Conservation (phyloP, 768 basidiomycete genomes). For the Leccinum aurantiacum region DNA sequence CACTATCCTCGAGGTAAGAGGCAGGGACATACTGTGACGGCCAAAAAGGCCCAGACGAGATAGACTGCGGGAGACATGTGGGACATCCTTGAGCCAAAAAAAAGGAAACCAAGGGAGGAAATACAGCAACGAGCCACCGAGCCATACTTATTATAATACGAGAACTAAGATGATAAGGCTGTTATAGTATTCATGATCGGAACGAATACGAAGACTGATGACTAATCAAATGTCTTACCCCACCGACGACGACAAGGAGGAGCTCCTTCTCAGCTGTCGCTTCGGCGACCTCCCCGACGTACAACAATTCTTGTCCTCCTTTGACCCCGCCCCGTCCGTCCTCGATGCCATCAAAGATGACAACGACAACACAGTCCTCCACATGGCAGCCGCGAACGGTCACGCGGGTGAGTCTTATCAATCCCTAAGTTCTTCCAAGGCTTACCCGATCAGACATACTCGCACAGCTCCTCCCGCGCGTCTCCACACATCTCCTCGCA, state of each 20-base stretch:
- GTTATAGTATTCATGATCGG: too few relatives aligned
- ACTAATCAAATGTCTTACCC: conserved; percentile 15
- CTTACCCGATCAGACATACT: conserved; percentile 59
- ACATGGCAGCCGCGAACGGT: conserved; percentile 89
- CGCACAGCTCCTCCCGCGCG: conserved; percentile 65
- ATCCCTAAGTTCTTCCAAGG: background rate
- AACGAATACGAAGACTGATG: background rate
- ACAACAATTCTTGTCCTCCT: conserved; percentile 58
- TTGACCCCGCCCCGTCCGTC: conserved; percentile 41
- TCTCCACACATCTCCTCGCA: conserved; percentile 53
- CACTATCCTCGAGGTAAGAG: conserved; percentile 8
- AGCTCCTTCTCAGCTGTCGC: conserved; percentile 78
- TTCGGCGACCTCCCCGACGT: conserved; percentile 88
- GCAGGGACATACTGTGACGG: conserved; percentile 4
- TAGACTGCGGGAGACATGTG: conserved; percentile 60
- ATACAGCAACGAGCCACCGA: background rate
- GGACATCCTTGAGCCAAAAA: conserved; percentile 43
- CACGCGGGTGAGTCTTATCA: conserved; percentile 59
- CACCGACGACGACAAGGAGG: conserved; percentile 59
- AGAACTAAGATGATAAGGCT: too few relatives aligned
- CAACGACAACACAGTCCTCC: conserved; percentile 75
- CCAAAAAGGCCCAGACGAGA: conserved; percentile 63
- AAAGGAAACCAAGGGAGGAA: background rate
- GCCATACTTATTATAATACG: background rate
- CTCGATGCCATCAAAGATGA: conserved; percentile 62